Base-by-base conservation (phyloP, 1,284 basidiomycete genomes). In the Coniophora puteana region DNA sequence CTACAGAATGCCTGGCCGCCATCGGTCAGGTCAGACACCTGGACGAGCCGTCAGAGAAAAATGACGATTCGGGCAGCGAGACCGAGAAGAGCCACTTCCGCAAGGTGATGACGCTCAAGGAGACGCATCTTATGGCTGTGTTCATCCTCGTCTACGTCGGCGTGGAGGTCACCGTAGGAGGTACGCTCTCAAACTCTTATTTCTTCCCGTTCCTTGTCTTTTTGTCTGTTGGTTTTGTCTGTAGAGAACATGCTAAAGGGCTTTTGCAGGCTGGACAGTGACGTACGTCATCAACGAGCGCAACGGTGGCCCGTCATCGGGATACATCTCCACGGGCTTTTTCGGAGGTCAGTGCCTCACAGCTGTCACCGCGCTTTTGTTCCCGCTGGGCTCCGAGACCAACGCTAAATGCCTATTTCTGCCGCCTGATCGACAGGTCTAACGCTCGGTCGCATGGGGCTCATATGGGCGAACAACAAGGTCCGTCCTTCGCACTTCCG, bases 101-200 rank as follows among this genome's bases (percentile, higher is more conserved):
- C 21, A 73, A 80, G 50, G 80, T 84, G 27, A 47, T 84, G 41
- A 55, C 64, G n/a, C 62, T 71, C 22, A 69, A 65, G 37, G 64
- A 69, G 4, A 76, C 84, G 1, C 78, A 83, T 49, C 57, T 75
- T 22, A 59, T 84, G 12, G 76, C 81, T 0, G 61, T 80, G 39
- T 86, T 80, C 54, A 67, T 76, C 18, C 62, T 82, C n/a, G 71
- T 84, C 10, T 84, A 84, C 52, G 79, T 84, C 30, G 82, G 82
- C 4, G 69, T 78, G 0, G 80, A 84, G 51, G 70, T 71, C 6
- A 69, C 69, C 1, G 56, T 72, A 17, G 71, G 69, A 35, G 68
- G 65, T 65, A 46, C n/a, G n/a, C n/a, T n/a, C n/a, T n/a, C n/a
- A n/a, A n/a, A n/a, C n/a, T n/a, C n/a, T n/a, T n/a, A n/a, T 17